A percentile compares a stretch with the other conserved stretches of the same genome.
Conservation (phyloP, 2,329 filamentous ascomycete species). For the Ophiocordyceps sinensis region DNA sequence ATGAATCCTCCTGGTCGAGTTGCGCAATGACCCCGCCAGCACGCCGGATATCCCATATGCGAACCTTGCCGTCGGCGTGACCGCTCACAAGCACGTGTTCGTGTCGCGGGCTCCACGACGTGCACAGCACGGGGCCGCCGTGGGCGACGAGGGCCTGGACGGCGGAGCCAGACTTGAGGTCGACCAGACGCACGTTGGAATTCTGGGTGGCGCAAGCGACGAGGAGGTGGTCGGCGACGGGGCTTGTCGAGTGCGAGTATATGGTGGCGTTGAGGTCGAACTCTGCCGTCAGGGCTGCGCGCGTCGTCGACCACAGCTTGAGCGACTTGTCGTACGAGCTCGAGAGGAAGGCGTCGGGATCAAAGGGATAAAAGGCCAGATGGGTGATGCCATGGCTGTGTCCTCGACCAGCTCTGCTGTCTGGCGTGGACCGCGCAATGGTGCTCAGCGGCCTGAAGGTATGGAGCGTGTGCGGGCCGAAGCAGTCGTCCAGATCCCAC, state of each 20-base stretch:
- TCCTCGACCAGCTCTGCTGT: conserved; percentile 11
- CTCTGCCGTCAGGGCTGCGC: conserved; percentile 43
- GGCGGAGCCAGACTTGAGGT: conserved; percentile 64
- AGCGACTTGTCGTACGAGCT: conserved; percentile 66
- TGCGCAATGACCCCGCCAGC: conserved; percentile 62
- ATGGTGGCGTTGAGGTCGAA: conserved; percentile 56
- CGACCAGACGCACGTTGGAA: conserved; percentile 69
- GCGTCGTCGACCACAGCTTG: conserved; percentile 59
- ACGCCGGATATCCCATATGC: conserved; percentile 77
- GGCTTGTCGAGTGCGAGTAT: conserved; percentile 66
- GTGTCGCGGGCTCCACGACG: conserved; percentile 69
- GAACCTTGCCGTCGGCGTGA: conserved; percentile 68
- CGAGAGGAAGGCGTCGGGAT: conserved; percentile 60
- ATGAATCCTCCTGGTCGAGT: conserved; percentile 71
- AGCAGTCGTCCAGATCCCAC: conserved; percentile 65
- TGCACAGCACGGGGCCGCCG: conserved; percentile 50
- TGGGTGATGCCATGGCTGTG: conserved; percentile 64
- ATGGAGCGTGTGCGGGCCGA: conserved; percentile 27
- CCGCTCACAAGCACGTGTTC: conserved; percentile 73
- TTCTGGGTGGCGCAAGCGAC: conserved; percentile 84
- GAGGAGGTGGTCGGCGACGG: conserved; percentile 56
- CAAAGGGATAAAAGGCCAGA: conserved; percentile 65
- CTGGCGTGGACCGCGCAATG: conserved; percentile 27
- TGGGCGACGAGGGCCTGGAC: conserved; percentile 59
- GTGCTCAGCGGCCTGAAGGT: conserved; percentile 39